These are phyloP conservation scores for Erodium maritimum DNA, from an alignment of 345 rosid genomes.

Conservation along the genomic window DNA sequence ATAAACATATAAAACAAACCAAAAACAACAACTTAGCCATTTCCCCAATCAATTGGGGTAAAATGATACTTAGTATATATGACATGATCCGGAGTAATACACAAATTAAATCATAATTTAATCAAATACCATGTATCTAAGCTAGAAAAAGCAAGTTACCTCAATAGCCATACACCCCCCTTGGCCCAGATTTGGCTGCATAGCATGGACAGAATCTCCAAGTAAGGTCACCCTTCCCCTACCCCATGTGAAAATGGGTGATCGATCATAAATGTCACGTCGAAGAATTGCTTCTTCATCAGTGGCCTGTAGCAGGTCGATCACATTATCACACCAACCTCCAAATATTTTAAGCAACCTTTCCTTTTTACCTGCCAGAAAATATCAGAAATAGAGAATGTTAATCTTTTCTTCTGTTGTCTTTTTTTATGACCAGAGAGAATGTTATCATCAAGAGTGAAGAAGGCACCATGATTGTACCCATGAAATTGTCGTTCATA, in stretches of 20 bases:
- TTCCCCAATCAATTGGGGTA: too few species aligned
- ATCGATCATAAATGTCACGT: conserved; percentile 79
- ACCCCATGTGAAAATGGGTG: conserved; percentile 70
- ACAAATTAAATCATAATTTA: not conserved
- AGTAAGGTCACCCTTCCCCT: conserved; percentile 84
- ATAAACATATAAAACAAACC: too few species aligned
- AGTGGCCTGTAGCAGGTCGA: conserved; percentile 60
- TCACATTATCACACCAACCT: conserved; percentile 89
- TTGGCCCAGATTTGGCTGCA: conserved; percentile 97
- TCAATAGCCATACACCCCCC: conserved; percentile 99
- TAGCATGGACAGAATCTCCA: conserved; percentile 89
- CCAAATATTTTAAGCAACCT: conserved; percentile 72
- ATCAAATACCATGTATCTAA: not conserved
- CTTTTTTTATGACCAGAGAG: not conserved
- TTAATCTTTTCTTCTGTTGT: not conserved
- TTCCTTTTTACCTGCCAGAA: conserved; percentile 56
- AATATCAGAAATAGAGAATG: conserved; percentile 2
- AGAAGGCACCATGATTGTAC: not conserved
- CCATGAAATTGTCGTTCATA: too few species aligned
- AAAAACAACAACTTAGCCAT: too few species aligned
- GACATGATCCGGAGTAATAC: too few species aligned
- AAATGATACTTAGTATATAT: too few species aligned
- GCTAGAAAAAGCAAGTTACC: conserved; percentile 28
- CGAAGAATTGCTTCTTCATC: conserved; percentile 73
- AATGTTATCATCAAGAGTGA: not conserved